Percentiles rank a stretch among this genome's conserved stretches.
phyloP scores from a whole-genome alignment of 1,284 basidiomycete species.

The Sanghuangporus weigelae region DNA sequence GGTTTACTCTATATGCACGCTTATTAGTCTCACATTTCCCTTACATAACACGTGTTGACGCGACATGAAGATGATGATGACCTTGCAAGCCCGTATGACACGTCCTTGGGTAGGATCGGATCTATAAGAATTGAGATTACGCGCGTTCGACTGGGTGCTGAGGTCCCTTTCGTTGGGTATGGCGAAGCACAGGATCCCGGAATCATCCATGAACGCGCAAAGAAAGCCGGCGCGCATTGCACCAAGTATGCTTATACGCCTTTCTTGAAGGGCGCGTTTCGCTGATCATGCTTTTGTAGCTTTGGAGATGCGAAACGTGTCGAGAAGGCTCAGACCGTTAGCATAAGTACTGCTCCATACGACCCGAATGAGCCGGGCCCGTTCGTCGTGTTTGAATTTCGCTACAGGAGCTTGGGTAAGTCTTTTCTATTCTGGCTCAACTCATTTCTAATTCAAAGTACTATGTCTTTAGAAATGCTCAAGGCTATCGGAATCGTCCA shows the following conservation, averaged over 20 bases:
- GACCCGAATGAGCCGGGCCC: conserved; percentile 17
- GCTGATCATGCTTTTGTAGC: neutral
- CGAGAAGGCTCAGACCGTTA: conserved; percentile 10
- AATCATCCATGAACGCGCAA: conserved; percentile 17
- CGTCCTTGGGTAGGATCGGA: conserved; percentile 14
- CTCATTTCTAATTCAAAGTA: neutral
- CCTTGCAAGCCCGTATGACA: conserved; percentile 14
- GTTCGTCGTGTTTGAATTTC: conserved; percentile 18
- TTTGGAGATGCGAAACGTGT: conserved; percentile 14
- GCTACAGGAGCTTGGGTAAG: conserved; percentile 17
- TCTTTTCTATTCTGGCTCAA: neutral
- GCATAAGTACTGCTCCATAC: conserved; percentile 19
- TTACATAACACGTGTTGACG: neutral
- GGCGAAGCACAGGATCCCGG: conserved; percentile 15
- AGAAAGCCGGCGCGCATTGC: conserved; percentile 19
- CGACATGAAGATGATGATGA: conserved; percentile 18
- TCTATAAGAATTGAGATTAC: conserved; percentile 20
- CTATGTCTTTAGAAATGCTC: conserved; percentile 9
- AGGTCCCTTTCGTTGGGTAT: conserved; percentile 16
- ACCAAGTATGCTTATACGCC: conserved; percentile 15
- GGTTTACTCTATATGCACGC: too few species aligned
- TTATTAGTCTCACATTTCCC: too few species aligned
- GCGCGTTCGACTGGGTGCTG: conserved; percentile 15
- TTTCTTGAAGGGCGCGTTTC: neutral
- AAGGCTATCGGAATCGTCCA: conserved; percentile 14